These are phyloP conservation scores for Fraxinus platypoda DNA, from an alignment of 305 asterid species.

Conservation along the genomic window DNA sequence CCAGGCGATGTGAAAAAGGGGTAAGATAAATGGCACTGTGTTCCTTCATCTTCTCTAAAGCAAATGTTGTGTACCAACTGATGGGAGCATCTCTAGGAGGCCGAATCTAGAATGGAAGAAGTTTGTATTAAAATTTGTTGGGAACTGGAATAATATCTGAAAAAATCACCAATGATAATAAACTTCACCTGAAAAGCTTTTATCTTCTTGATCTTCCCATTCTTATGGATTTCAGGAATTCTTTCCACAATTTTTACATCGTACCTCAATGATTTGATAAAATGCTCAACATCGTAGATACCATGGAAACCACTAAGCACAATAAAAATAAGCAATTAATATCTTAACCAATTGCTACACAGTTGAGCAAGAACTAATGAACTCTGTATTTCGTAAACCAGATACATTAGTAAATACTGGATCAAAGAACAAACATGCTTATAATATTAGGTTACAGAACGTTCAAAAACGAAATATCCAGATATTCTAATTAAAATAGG, in stretches of 20 bases:
- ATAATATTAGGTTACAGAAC: not conserved
- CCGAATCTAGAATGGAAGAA: slow-evolving; percentile 47
- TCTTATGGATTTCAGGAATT: slow-evolving; percentile 70
- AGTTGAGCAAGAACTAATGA: slow-evolving; percentile 6
- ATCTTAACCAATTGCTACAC: slow-evolving; percentile 9
- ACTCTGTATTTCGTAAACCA: not conserved
- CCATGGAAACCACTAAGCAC: slow-evolving; percentile 81
- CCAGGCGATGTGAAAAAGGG: slow-evolving; percentile 95
- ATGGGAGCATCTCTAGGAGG: slow-evolving; percentile 95
- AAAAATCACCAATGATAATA: slow-evolving; percentile 22
- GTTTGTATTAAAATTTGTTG: slow-evolving; percentile 23
- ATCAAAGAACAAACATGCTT: not conserved
- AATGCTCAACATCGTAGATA: slow-evolving; percentile 89
- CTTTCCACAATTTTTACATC: slow-evolving; percentile 86
- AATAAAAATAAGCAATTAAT: slow-evolving; percentile 13
- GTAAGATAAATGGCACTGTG: slow-evolving; percentile 94
- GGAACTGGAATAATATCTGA: slow-evolving; percentile 7
- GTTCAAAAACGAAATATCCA: slow-evolving; percentile 12
- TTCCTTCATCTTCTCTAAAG: slow-evolving; percentile 84
- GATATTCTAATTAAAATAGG: slow-evolving; percentile 10
- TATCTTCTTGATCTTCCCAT: slow-evolving; percentile 81
- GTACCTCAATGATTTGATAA: slow-evolving; percentile 73
- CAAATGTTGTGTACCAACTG: slow-evolving; percentile 85
- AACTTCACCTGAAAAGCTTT: slow-evolving; percentile 72
- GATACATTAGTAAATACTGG: slow-evolving; percentile 2